Conservation (phyloP, 805 yeast species). For the Kazachstania psychrophila region DNA sequence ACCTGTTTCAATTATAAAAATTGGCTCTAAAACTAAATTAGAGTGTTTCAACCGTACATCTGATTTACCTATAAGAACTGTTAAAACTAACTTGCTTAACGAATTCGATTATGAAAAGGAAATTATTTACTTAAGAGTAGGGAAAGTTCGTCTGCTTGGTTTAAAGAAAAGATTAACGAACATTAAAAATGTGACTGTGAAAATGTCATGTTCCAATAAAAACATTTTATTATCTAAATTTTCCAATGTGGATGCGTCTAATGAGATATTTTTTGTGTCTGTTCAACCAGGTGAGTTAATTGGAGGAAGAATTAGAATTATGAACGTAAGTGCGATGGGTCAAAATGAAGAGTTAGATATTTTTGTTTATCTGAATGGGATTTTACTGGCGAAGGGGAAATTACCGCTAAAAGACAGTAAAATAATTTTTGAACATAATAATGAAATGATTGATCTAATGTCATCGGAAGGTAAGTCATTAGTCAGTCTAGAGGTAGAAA, state of each 20-base stretch:
- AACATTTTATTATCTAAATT: conserved; percentile 54
- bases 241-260: conserved; percentile 45
- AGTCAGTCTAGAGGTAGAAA: conserved; percentile 42
- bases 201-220: conserved; percentile 34
- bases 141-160: conserved; percentile 31
- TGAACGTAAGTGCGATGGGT: conserved; percentile 42
- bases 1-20: conserved; percentile 63
- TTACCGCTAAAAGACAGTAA: conserved; percentile 41
- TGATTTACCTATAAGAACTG: conserved; percentile 39
- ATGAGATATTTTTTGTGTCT: conserved; percentile 63
- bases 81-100: conserved; percentile 41
- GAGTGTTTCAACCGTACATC: neutral
- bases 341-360: conserved; percentile 48
- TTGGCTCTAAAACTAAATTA: conserved; percentile 37
- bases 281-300: conserved; percentile 62
- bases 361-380: conserved; percentile 54
- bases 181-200: conserved; percentile 19
- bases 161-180: conserved; percentile 11
- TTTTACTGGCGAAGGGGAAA: conserved; percentile 48
- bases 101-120: conserved; percentile 53
- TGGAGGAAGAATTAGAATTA: conserved; percentile 60
- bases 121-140: conserved; percentile 49
- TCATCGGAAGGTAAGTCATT: conserved; percentile 35
- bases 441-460: conserved; percentile 37
- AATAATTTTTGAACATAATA: conserved; percentile 40